phyloP scores from a whole-genome alignment of 495 filamentous ascomycete species.

The Choiromyces venosus region DNA sequence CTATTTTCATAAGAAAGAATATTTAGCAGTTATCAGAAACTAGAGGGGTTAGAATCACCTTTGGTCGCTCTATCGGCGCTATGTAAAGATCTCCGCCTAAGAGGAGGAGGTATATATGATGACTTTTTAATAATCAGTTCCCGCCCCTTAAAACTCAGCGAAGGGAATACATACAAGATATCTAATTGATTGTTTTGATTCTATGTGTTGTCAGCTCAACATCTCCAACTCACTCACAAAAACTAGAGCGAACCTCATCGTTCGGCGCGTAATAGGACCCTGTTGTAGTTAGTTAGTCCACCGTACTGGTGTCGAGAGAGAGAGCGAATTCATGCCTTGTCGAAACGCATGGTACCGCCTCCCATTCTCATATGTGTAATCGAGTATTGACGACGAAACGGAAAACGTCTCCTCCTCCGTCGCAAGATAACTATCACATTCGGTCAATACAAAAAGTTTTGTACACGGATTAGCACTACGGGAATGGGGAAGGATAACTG shows the following conservation, averaged over 20 bases:
- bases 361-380: slow-evolving; percentile 62
- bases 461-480: background rate
- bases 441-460: slow-evolving; percentile 3
- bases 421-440: slow-evolving; percentile 24
- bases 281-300: slow-evolving; percentile 2
- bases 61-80: slow-evolving; percentile 25
- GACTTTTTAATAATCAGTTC: slow-evolving; percentile 18
- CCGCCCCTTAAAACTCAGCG: background rate
- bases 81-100: slow-evolving; percentile 30
- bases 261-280: slow-evolving; percentile 31
- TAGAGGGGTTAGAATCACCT: slow-evolving; percentile 8
- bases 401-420: slow-evolving; percentile 42
- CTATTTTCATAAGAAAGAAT: slow-evolving; percentile 11
- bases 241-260: slow-evolving; percentile 27
- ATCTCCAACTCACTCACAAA: background rate
- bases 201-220: slow-evolving; percentile 18
- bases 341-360: slow-evolving; percentile 63
- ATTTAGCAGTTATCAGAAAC: no score
- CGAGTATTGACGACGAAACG: slow-evolving; percentile 50
- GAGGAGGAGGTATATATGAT: slow-evolving; percentile 34
- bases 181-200: slow-evolving; percentile 36
- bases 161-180: slow-evolving; percentile 25
- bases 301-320: background rate
- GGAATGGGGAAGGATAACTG: slow-evolving; percentile 8
- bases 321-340: slow-evolving; percentile 46